A percentile compares a stretch with the other conserved stretches of the same genome.
These are phyloP conservation scores for Botrytis porri DNA, from an alignment of 2,329 filamentous ascomycete genomes.

Conservation along the genomic window DNA sequence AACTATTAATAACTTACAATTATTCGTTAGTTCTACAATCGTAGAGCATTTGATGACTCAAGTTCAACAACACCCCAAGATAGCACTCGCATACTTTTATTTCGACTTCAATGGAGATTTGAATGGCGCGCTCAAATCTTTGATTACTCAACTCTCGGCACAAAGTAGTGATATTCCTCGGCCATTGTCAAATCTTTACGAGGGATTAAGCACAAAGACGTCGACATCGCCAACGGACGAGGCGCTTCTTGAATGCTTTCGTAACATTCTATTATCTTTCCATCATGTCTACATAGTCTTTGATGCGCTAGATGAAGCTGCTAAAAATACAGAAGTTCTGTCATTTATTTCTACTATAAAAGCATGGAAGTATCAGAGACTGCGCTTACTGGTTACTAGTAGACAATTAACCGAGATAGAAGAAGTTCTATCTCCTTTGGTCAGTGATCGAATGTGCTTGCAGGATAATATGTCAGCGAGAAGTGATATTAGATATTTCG, in stretches of 20 bases:
- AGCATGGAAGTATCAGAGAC: slow-evolving; percentile 22
- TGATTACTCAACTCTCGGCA: slow-evolving; percentile 39
- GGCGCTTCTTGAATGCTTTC: slow-evolving; percentile 20
- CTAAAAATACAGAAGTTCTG: slow-evolving; percentile 32
- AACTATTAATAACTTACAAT: not conserved
- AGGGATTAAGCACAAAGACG: slow-evolving; percentile 4
- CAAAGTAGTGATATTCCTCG: slow-evolving; percentile 29
- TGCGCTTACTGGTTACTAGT: slow-evolving; percentile 37
- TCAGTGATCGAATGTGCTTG: slow-evolving; percentile 25
- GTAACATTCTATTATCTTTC: slow-evolving; percentile 31
- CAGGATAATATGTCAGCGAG: slow-evolving; percentile 24
- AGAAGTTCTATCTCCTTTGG: slow-evolving; percentile 29
- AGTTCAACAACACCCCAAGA: slow-evolving; percentile 24
- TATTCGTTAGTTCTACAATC: slow-evolving; percentile 32
- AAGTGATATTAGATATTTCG: slow-evolving; percentile 35
- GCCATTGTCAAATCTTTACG: slow-evolving; percentile 24
- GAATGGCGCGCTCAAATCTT: slow-evolving; percentile 37
- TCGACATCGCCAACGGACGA: slow-evolving; percentile 19
- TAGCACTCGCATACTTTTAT: slow-evolving; percentile 42
- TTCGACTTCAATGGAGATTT: slow-evolving; percentile 42
- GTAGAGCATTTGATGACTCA: slow-evolving; percentile 36
- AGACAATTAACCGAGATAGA: slow-evolving; percentile 39
- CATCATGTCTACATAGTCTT: slow-evolving; percentile 39
- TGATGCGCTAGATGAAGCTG: slow-evolving; percentile 42
- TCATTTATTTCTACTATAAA: slow-evolving; percentile 31